Conservation (phyloP, 164 flowering plant species). For the Akebia trifoliata region DNA sequence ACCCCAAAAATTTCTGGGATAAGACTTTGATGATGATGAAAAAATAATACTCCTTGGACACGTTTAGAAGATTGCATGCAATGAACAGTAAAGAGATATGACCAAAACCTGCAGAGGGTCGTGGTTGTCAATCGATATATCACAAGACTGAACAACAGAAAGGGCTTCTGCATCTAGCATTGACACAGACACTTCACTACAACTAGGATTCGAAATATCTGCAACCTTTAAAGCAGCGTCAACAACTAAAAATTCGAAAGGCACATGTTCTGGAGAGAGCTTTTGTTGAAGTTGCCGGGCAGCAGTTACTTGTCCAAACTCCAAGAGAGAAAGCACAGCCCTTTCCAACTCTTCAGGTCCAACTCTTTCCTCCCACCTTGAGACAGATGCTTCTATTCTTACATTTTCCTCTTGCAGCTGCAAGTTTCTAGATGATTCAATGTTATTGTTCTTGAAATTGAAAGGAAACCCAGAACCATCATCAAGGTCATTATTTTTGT, state of each 20-base stretch:
- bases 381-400: conserved; percentile 53
- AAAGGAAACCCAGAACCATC: conserved; percentile 30
- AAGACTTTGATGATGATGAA: no score
- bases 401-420: conserved; percentile 54
- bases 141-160: conserved; percentile 50
- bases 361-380: conserved; percentile 95
- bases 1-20: no score
- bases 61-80: no score
- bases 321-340: conserved; percentile 91
- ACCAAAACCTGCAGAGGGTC: conserved; percentile 71
- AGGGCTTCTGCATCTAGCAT: conserved; percentile 59
- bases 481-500: conserved; percentile 49
- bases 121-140: conserved; percentile 30
- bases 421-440: conserved; percentile 18
- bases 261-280: conserved; percentile 68
- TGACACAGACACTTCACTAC: conserved; percentile 30
- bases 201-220: conserved; percentile 46
- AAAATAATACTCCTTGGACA: no score
- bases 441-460: conserved; percentile 32
- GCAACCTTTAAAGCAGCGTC: conserved; percentile 90
- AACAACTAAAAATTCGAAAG: conserved; percentile 66
- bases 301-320: conserved; percentile 94
- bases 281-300: conserved; percentile 94
- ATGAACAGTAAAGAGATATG: conserved; percentile 6
- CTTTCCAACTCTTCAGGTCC: conserved; percentile 87